Percentiles rank a stretch among this genome's conserved stretches.
phyloP scores from a whole-genome alignment of 1,139 yeast genomes.

The Pichia sorboxylosa region DNA sequence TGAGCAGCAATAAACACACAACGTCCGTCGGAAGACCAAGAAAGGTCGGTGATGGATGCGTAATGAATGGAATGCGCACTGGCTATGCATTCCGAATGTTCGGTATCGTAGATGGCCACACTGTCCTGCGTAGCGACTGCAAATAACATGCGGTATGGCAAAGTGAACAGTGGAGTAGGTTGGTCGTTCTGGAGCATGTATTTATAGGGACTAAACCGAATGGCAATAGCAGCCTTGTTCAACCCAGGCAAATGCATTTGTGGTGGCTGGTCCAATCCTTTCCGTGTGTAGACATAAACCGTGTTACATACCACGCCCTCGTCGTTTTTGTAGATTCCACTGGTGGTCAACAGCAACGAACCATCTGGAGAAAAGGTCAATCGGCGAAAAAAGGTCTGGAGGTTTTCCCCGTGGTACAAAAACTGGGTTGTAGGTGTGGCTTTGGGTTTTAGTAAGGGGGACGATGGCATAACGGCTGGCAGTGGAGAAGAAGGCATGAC shows the following conservation, averaged over 20 bases:
- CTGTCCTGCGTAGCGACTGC: conserved; percentile 92
- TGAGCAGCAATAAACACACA: conserved; percentile 70
- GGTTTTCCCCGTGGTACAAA: conserved; percentile 72
- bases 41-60: conserved; percentile 74
- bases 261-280: conserved; percentile 56
- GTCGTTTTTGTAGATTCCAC: conserved; percentile 46
- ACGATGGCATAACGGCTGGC: neutral
- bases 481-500: conserved; percentile 16
- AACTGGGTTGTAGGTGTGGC: conserved; percentile 30
- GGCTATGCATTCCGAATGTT: conserved; percentile 55
- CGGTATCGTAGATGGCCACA: conserved; percentile 76
- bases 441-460: conserved; percentile 15
- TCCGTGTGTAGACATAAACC: conserved; percentile 64
- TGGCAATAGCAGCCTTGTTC: conserved; percentile 73
- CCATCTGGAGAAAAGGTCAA: conserved; percentile 88
- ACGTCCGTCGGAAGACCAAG: conserved; percentile 77
- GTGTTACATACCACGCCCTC: conserved; percentile 38
- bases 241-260: conserved; percentile 70
- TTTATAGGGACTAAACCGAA: conserved; percentile 59
- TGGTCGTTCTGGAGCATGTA: conserved; percentile 30
- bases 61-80: conserved; percentile 73
- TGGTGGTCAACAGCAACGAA: conserved; percentile 62
- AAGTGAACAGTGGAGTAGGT: conserved; percentile 27
- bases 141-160: conserved; percentile 72
- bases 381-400: conserved; percentile 83